Evolutionary conservation across 2,329 filamentous ascomycete genomes (phyloP).

Genomic region (Fusarium siculi): DNA sequence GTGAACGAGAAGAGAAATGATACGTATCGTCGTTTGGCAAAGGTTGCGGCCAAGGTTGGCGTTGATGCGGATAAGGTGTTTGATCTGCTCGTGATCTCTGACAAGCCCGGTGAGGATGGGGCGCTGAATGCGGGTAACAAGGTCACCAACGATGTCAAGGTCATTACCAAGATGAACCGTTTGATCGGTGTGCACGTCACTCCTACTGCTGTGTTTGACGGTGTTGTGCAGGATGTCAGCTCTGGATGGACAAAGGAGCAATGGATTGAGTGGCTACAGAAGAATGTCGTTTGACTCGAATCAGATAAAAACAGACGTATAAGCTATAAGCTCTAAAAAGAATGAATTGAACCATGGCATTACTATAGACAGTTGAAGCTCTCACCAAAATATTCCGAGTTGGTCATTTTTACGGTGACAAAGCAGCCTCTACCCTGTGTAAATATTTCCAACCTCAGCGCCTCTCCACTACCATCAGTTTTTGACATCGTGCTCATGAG

Average conservation of each 20-base stretch:
- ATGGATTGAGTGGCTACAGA: constrained; percentile 85
- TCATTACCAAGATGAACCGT: constrained; percentile 82
- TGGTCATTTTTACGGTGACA: neutral
- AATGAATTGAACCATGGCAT: neutral
- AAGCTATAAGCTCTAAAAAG: constrained; percentile 19
- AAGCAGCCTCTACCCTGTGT: neutral
- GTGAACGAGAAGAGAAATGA: constrained; percentile 86
- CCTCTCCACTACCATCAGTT: constrained; percentile 17
- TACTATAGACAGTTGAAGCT: constrained; percentile 6
- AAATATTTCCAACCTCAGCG: neutral
- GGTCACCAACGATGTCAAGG: constrained; percentile 87
- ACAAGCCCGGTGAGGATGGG: constrained; percentile 74
- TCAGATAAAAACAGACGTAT: neutral
- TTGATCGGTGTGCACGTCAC: constrained; percentile 88
- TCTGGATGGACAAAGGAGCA: constrained; percentile 82
- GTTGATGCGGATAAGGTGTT: constrained; percentile 78
- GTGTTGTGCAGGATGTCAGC: constrained; percentile 82
- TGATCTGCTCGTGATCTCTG: constrained; percentile 73
- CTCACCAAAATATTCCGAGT: neutral
- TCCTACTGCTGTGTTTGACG: constrained; percentile 89
- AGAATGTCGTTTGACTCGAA: constrained; percentile 57
- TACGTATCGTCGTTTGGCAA: constrained; percentile 83
- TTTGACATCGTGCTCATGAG: constrained; percentile 21
- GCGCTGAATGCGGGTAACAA: constrained; percentile 81
- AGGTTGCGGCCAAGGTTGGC: constrained; percentile 75